Percentiles rank a stretch among this genome's conserved stretches.
phyloP scores from a whole-genome alignment of 805 yeast species.

The Metschnikowia drakensbergensis region DNA sequence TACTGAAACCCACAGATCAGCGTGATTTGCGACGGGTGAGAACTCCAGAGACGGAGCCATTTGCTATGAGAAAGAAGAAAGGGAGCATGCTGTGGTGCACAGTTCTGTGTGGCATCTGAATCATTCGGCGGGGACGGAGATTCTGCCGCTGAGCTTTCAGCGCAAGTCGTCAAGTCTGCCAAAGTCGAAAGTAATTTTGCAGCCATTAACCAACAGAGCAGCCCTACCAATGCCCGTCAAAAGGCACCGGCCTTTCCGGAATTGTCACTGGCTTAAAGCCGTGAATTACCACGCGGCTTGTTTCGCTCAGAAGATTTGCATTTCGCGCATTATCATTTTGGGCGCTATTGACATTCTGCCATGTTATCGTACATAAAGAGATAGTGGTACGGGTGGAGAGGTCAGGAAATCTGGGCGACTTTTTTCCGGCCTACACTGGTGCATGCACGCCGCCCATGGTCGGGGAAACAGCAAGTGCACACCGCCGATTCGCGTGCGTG shows the following conservation, averaged over 20 bases:
- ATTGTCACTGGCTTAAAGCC: neutral
- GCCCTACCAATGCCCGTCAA: neutral
- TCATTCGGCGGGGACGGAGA: neutral
- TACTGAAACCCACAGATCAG: no score
- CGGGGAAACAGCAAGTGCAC: neutral
- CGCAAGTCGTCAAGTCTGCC: neutral
- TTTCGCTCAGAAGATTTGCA: neutral
- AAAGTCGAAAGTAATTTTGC: neutral
- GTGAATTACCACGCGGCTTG: neutral
- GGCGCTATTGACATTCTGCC: neutral
- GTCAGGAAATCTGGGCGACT: neutral
- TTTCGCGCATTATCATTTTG: no score
- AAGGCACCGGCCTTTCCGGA: neutral
- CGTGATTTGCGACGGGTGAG: no score
- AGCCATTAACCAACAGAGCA: neutral
- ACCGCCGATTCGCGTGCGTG: neutral
- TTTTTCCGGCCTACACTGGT: neutral
- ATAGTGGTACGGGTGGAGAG: neutral
- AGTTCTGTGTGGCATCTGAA: no score
- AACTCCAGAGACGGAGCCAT: no score
- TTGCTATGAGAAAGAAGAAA: no score
- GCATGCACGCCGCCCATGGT: neutral
- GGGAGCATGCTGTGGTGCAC: no score
- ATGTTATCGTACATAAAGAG: neutral
- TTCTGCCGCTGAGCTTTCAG: no score